Evolutionary conservation across 257 asterid species (phyloP).

Genomic region (Fraxinus quadrangulata): DNA sequence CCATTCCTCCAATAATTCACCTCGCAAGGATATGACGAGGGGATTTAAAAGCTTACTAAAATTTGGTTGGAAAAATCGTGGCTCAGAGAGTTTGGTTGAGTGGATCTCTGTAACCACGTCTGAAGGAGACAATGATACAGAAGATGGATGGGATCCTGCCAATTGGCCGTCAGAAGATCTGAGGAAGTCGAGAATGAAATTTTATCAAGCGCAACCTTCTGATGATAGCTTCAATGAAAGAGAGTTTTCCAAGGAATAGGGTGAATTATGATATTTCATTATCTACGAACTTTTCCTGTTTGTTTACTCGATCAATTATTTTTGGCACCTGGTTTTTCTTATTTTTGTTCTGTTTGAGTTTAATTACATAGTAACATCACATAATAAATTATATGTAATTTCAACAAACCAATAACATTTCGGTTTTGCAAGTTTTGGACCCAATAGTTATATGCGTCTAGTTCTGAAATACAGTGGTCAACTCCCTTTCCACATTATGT

Average conservation of each 20-base stretch:
- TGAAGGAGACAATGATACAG: slow-evolving; percentile 91
- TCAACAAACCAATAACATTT: neutral
- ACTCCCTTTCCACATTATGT: neutral
- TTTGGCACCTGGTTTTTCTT: neutral
- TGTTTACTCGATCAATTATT: slow-evolving; percentile 10
- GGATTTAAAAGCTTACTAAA: slow-evolving; percentile 79
- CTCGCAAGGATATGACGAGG: slow-evolving; percentile 69
- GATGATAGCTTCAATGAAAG: slow-evolving; percentile 68
- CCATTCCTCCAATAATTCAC: slow-evolving; percentile 49
- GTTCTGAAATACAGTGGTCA: neutral
- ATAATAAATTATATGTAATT: neutral
- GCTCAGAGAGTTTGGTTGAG: slow-evolving; percentile 67
- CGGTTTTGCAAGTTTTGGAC: neutral
- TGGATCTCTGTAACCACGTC: slow-evolving; percentile 96
- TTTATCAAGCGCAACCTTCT: slow-evolving; percentile 65
- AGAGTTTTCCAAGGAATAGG: slow-evolving; percentile 65
- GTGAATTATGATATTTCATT: slow-evolving; percentile 37
- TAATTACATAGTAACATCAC: neutral
- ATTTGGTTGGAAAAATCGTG: slow-evolving; percentile 76
- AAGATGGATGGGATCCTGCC: slow-evolving; percentile 75
- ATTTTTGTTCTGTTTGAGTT: neutral
- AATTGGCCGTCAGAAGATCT: slow-evolving; percentile 74
- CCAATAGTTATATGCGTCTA: neutral
- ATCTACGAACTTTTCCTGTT: neutral
- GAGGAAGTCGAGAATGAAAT: slow-evolving; percentile 89